A percentile compares a stretch with the other conserved stretches of the same genome.
Evolutionary conservation across 2,329 filamentous ascomycete genomes (phyloP).

Genomic region (Emergomyces africanus): DNA sequence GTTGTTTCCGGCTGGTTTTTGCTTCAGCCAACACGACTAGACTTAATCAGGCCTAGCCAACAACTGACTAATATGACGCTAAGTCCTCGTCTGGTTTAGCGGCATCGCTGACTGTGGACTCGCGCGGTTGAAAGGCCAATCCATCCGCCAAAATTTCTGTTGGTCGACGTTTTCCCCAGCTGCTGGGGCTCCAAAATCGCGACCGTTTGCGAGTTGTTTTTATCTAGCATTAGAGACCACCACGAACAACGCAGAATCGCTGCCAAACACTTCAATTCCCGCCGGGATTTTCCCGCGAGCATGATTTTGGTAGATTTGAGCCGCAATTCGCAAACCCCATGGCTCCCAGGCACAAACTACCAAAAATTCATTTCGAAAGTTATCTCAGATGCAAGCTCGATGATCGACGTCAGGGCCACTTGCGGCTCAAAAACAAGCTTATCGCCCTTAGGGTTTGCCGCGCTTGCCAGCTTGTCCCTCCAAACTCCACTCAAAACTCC

Average conservation of each 20-base stretch:
- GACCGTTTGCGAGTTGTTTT: not conserved
- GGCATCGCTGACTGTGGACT: not conserved
- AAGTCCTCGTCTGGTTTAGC: constrained; percentile 2
- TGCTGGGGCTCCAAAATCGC: not conserved
- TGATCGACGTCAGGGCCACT: constrained; percentile 9
- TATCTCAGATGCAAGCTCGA: not conserved
- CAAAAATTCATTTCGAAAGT: not conserved
- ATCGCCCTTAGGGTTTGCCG: constrained; percentile 21
- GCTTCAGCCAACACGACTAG: constrained; percentile 4
- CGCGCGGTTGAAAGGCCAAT: not conserved
- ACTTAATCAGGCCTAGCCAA: not conserved
- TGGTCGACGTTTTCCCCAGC: not conserved
- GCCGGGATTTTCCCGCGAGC: not conserved
- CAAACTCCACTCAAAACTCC: constrained; percentile 8
- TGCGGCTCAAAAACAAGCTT: constrained; percentile 18
- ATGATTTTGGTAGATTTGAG: not conserved
- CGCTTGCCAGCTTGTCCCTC: constrained; percentile 10
- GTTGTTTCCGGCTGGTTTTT: constrained; percentile 1
- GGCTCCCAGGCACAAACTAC: not conserved
- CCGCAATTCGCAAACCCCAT: not conserved
- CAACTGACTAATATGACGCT: not conserved
- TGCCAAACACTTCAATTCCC: not conserved
- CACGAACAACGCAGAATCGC: not conserved
- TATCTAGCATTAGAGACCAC: not conserved
- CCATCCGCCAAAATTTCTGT: not conserved